Base-by-base conservation (phyloP, 2,329 filamentous ascomycete genomes). In the Aureobasidium lini region DNA sequence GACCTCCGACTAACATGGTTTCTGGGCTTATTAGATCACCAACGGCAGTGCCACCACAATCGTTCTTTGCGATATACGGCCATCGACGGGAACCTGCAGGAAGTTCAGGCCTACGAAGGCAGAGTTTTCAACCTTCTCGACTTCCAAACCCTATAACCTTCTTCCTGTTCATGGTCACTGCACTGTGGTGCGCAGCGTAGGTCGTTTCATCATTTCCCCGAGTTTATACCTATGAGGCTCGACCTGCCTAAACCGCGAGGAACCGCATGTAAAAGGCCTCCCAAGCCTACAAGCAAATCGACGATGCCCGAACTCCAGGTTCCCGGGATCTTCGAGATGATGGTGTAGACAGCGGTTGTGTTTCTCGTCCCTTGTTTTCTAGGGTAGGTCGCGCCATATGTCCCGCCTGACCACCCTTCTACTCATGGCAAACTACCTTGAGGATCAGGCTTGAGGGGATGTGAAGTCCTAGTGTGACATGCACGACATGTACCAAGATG, bases 31-130 rank as follows among this genome's bases (percentile, higher is more conserved):
- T 52, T 52, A 31, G 13, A 31, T 31, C 11, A 15, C 13, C 40
- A 48, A 52, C 49, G 49, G 49, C 23, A 52, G 13, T 52, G 49
- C 37, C 49, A 43, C 48, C 48, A 52, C 13, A 15, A 52, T 52
- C 34, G 48, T 52, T 39, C 48, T 52, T 23, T 13, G 18, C 48
- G 48, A 52, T 52, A 29, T 10, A 23, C 48, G 9, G 16, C 8
- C 36, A 52, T 31, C 18, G 23, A 9, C 15, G 34, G 15, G 15
- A 40, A 40, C 16, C 2, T 40, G 23, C 39, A 34, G 36, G 36
- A 52, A 31, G 7, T 29, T 52, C 34, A 52, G 48, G 36, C 48
- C 48, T 52, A 29, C 23, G 46, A 31, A 39, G 36, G 16, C 39
- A 40, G 23, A 52, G 18, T 40, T 52, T 52, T 52, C 48, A 52